Evolutionary conservation across 2,329 filamentous ascomycete genomes (phyloP).

Genomic region (Onygenales sp.): DNA sequence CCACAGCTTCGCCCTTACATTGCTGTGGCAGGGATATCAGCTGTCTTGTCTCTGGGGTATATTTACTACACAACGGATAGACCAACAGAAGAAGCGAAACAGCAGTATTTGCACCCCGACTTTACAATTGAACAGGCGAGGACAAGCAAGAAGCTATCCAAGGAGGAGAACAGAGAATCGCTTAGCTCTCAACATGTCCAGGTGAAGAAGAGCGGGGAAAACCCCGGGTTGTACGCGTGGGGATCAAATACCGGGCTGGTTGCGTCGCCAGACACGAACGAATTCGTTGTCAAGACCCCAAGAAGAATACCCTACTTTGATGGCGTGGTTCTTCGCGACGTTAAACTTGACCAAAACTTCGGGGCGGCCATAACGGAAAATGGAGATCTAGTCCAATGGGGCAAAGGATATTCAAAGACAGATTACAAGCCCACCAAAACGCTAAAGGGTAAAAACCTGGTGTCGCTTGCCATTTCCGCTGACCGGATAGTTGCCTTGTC

Average conservation of each 20-base stretch:
- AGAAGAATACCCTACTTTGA: slow-evolving; percentile 74
- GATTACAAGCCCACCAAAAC: slow-evolving; percentile 58
- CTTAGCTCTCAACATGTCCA: slow-evolving; percentile 82
- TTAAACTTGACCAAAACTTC: slow-evolving; percentile 74
- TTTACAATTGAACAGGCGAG: slow-evolving; percentile 60
- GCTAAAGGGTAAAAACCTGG: slow-evolving; percentile 69
- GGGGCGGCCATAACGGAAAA: slow-evolving; percentile 80
- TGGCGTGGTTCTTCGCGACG: slow-evolving; percentile 69
- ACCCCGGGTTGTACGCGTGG: slow-evolving; percentile 89
- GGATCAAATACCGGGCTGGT: slow-evolving; percentile 78
- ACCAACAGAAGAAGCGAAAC: background rate
- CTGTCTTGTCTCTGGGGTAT: slow-evolving; percentile 1
- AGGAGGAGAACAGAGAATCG: slow-evolving; percentile 64
- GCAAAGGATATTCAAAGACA: slow-evolving; percentile 60
- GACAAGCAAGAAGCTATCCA: slow-evolving; percentile 42
- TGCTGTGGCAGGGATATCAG: background rate
- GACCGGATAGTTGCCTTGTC: slow-evolving; percentile 77
- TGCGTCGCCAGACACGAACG: slow-evolving; percentile 73
- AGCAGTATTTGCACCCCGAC: slow-evolving; percentile 19
- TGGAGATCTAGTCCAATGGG: slow-evolving; percentile 90
- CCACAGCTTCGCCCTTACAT: background rate
- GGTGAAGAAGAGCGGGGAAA: slow-evolving; percentile 69
- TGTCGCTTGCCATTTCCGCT: slow-evolving; percentile 64
- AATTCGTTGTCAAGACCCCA: slow-evolving; percentile 69
- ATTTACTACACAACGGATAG: background rate